Base-by-base conservation (phyloP, 179 eudicot species). In the Amaranthus tricolor region DNA sequence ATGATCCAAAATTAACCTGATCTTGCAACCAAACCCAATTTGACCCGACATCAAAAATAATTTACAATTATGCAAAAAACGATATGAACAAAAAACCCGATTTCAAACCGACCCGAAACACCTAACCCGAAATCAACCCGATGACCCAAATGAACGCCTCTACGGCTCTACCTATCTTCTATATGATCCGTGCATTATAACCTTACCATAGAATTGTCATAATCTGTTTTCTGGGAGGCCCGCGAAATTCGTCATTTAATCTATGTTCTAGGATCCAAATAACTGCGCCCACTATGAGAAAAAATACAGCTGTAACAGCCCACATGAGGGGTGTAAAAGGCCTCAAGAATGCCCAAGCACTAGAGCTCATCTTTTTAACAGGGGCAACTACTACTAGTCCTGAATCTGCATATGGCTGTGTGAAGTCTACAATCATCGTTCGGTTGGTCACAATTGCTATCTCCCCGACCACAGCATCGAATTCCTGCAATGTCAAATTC, bases 401-500 rank as follows among this genome's bases (percentile, higher is more conserved):
- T 6, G 96, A 88, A 51, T 86, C 91, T 70, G 85, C 80, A 77
- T 81, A 92, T 17, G 97, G 97, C 79, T 92, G 97, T 13, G 96
- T 87, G 76, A 92, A 92, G 79, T 92, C 97, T 56, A 80, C 96
- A 65, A 83, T 76, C 85, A 65, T 87, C 16, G 90, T 85, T 17
- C 97, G 87, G 70, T 81, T 81, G 54, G 90, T 90, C 54, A 89
- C 83, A 47, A 92, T 92, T n/a, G 95, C 90, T 62, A 90, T 84
- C 78, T 92, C 97, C 10, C 97, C 97, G 54, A 92, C 85, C 49
- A 83, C 96, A 82, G 96, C 97, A 85, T 92, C 97, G 74, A 86
- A 85, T n/a, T 80, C 93, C 97, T 90, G 71, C 77, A 45, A 71
- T 6, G 21, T 64, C 15, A 55, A 58, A 48, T 45, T 21, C 8